Evolutionary conservation across 768 basidiomycete species (phyloP).

Genomic region (Tremella mesenterica): DNA sequence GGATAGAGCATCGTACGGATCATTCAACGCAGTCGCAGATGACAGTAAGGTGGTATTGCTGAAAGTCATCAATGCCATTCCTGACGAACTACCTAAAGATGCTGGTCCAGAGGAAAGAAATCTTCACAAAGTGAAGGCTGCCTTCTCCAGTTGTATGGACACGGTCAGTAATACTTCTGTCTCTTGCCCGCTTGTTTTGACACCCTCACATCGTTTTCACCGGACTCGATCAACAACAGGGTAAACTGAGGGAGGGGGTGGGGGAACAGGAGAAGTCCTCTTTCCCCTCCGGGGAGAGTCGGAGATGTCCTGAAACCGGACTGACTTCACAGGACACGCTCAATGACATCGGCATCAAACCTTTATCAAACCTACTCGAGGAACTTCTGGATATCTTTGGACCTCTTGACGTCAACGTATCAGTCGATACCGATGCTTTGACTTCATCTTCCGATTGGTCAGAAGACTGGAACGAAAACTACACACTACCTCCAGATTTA

Average conservation of each 20-base stretch:
- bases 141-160: slow-evolving; percentile 75
- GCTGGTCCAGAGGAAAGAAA: slow-evolving; percentile 56
- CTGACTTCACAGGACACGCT: slow-evolving; percentile 49
- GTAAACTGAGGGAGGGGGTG: too few species aligned
- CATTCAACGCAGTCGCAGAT: slow-evolving; percentile 63
- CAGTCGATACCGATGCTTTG: slow-evolving; percentile 11
- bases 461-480: slow-evolving; percentile 22
- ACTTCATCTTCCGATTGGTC: slow-evolving; percentile 22
- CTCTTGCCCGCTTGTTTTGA: background rate
- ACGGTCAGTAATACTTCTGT: slow-evolving; percentile 48
- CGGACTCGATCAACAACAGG: too few species aligned
- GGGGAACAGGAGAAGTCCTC: too few species aligned
- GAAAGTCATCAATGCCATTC: slow-evolving; percentile 54
- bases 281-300: background rate
- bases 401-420: slow-evolving; percentile 29
- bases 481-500: slow-evolving; percentile 26
- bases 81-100: slow-evolving; percentile 6
- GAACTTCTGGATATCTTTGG: slow-evolving; percentile 48
- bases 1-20: slow-evolving; percentile 64
- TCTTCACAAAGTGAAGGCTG: slow-evolving; percentile 46
- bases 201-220: too few species aligned
- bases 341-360: slow-evolving; percentile 62
- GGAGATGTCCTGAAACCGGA: background rate
- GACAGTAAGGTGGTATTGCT: slow-evolving; percentile 51
- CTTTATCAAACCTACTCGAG: slow-evolving; percentile 60